These are phyloP conservation scores for Solanum hybrid DNA, from an alignment of 305 asterid species.

Conservation along the genomic window DNA sequence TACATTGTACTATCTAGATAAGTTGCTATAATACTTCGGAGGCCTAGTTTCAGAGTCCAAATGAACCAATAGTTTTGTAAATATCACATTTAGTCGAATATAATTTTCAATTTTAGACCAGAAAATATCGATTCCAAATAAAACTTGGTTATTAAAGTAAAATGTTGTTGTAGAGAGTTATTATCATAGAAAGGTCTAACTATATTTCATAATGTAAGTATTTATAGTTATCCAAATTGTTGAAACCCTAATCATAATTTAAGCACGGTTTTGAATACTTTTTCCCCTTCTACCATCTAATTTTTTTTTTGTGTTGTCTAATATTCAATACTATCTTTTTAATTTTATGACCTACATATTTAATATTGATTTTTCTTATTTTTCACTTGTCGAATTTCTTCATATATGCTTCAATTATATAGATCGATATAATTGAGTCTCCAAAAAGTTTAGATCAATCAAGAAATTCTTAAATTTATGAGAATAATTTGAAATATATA, in stretches of 20 bases:
- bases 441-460: not conserved
- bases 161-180: not conserved
- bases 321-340: not conserved
- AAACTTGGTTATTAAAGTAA: not conserved
- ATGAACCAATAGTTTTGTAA: not conserved
- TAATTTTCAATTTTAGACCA: not conserved
- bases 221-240: not conserved
- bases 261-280: not conserved
- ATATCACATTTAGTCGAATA: not conserved
- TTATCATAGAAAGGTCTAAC: not conserved
- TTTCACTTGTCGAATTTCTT: not conserved
- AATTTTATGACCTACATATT: not conserved
- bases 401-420: not conserved
- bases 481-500: not conserved
- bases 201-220: not conserved
- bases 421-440: not conserved
- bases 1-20: not conserved
- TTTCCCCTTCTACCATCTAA: not conserved
- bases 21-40: not conserved
- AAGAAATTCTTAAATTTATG: not conserved
- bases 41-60: not conserved
- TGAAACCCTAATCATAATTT: not conserved
- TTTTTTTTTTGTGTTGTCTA: not conserved
- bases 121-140: too few species aligned
- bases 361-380: not conserved